Conservation (phyloP, 164 flowering plant genomes). For the Vitis riparia region DNA sequence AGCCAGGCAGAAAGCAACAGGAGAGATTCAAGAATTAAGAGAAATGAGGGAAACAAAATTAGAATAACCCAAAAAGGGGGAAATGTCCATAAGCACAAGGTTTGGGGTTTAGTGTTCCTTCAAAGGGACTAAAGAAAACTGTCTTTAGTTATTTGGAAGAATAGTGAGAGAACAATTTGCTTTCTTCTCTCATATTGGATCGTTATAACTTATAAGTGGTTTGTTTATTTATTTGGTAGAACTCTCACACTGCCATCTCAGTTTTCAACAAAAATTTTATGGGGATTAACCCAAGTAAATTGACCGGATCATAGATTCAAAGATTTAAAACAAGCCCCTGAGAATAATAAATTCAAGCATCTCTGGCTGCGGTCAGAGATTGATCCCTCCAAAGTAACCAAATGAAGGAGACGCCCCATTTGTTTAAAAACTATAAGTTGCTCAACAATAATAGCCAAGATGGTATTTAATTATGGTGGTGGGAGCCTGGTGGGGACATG, state of each 20-base stretch:
- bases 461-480: background rate
- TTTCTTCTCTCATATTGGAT: background rate
- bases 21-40: no score
- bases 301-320: slow-evolving; percentile 7
- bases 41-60: no score
- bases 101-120: no score
- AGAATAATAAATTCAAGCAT: slow-evolving; percentile 1
- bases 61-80: no score
- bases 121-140: no score
- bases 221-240: background rate
- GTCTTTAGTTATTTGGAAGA: no score
- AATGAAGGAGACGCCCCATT: slow-evolving; percentile 1
- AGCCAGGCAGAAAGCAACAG: background rate
- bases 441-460: background rate
- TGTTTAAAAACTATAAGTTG: background rate
- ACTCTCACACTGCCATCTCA: background rate
- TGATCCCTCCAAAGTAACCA: slow-evolving; percentile 1
- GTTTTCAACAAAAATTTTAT: slow-evolving; percentile 7
- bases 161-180: background rate
- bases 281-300: slow-evolving; percentile 4
- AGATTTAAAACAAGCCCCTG: background rate
- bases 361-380: slow-evolving; percentile 1
- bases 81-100: no score
- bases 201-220: background rate
- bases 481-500: slow-evolving; percentile 12